Evolutionary conservation across 2,329 filamentous ascomycete genomes (phyloP).

Genomic region (Hymenoscyphus fructigenus): DNA sequence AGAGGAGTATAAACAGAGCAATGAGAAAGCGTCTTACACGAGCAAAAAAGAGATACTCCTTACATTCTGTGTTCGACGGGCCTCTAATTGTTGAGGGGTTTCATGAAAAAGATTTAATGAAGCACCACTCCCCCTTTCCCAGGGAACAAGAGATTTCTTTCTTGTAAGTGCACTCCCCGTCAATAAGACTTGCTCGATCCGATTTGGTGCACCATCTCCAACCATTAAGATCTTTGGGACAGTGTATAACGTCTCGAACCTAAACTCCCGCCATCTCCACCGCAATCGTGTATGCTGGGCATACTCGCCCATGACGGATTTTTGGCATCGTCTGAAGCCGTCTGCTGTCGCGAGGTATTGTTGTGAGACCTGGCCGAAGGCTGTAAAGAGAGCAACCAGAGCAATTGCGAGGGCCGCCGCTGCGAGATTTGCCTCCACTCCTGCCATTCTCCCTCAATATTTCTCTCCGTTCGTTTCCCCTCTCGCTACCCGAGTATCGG

Average conservation of each 20-base stretch:
- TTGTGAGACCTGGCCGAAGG: constrained; percentile 33
- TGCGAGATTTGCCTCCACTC: not conserved
- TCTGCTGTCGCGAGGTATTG: constrained; percentile 38
- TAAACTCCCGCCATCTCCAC: constrained; percentile 35
- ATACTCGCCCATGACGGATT: constrained; percentile 36
- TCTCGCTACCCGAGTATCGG: too few species aligned
- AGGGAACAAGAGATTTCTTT: constrained; percentile 16
- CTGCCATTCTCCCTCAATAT: not conserved
- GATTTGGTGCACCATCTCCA: constrained; percentile 13
- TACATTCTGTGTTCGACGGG: constrained; percentile 7
- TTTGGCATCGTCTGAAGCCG: constrained; percentile 36
- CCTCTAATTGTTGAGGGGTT: not conserved
- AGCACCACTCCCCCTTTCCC: not conserved
- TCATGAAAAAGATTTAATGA: not conserved
- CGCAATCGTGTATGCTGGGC: constrained; percentile 24
- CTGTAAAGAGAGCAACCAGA: constrained; percentile 34
- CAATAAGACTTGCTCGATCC: constrained; percentile 17
- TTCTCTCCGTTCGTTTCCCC: not conserved
- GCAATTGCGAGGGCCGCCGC: constrained; percentile 33
- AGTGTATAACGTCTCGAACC: constrained; percentile 36
- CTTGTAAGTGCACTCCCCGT: constrained; percentile 17
- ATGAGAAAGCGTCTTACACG: not conserved
- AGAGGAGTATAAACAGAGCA: too few species aligned
- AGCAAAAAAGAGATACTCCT: not conserved
- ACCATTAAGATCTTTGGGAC: constrained; percentile 31